These are phyloP conservation scores for Prunus salicina DNA, from an alignment of 306 rosid species.

Conservation along the genomic window DNA sequence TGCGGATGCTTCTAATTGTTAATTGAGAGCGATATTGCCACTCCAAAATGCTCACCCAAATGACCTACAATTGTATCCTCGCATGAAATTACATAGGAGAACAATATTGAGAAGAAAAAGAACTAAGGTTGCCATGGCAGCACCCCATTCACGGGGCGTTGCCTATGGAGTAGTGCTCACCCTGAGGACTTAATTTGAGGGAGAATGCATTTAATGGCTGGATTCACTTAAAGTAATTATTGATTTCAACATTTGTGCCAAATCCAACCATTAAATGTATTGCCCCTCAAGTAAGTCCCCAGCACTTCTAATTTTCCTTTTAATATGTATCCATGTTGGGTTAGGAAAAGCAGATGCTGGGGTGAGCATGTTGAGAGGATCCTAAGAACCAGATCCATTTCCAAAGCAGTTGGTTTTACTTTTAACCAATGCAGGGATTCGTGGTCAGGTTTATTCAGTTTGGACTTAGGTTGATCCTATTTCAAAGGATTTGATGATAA, in stretches of 20 bases:
- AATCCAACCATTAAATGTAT: too few relatives aligned
- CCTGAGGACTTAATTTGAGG: too few relatives aligned
- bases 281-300: too few relatives aligned
- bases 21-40: background rate
- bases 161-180: background rate
- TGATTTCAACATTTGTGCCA: too few relatives aligned
- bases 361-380: too few relatives aligned
- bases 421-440: too few relatives aligned
- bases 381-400: background rate
- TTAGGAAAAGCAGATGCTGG: too few relatives aligned
- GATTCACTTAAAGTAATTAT: too few relatives aligned
- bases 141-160: background rate
- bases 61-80: background rate
- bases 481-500: background rate
- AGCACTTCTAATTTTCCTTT: too few relatives aligned
- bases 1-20: background rate
- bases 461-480: background rate
- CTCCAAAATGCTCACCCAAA: too few relatives aligned
- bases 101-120: background rate
- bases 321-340: too few relatives aligned
- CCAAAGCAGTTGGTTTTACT: background rate
- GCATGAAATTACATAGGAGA: background rate
- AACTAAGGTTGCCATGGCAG: background rate
- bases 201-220: too few relatives aligned
- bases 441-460: background rate